Base-by-base conservation (phyloP, 345 rosid genomes). In the Erysimum cheiranthoides region DNA sequence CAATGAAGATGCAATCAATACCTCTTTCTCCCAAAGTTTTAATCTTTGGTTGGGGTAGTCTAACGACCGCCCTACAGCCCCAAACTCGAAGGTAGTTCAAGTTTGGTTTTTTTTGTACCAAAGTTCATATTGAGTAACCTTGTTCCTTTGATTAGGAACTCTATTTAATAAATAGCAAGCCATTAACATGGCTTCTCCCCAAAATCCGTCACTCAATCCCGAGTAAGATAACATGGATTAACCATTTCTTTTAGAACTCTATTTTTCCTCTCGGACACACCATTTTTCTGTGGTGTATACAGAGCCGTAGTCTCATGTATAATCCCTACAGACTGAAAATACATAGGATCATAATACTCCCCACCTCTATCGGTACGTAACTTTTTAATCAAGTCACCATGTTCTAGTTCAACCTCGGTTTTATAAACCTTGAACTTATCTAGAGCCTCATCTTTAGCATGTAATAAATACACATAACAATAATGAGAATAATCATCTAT, bases 211-310 rank as follows among this genome's bases (percentile, higher is more conserved):
- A 54, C 30, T 39, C 0, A 54, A 71, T 38, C 51, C 51, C 3
- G 39, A 54, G 12, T 53, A 53, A 0, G 51, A 40, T 4, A 56
- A 40, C 31, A 69, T 56, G 64, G 64, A 56, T 54, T 54, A 36
- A 68, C 62, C 30, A 68, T 68, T n/a, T 68, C 34, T 2, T 70
- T 54, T 54, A 70, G 6, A 14, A 40, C 30, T 53, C 40, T 5
- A n/a, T 56, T 69, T 69, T 54, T 54, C 7, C 50, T 68, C 31
- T 68, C 51, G 5, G 40, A 51, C 0, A 56, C 52, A 69, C 40
- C 63, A 39, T 57, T 57, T 58, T 70, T 42, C 57, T 70, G 56
- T 57, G 56, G 46, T 45, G 66, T 70, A 57, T 58, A 70, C 11
- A 25, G 57, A 56, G 46, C 57, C 21, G 54, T 58, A 54, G 28